A percentile compares a stretch with the other conserved stretches of the same genome.
phyloP scores from a whole-genome alignment of 352 stramenopile species.

The Thraustotheca clavata region DNA sequence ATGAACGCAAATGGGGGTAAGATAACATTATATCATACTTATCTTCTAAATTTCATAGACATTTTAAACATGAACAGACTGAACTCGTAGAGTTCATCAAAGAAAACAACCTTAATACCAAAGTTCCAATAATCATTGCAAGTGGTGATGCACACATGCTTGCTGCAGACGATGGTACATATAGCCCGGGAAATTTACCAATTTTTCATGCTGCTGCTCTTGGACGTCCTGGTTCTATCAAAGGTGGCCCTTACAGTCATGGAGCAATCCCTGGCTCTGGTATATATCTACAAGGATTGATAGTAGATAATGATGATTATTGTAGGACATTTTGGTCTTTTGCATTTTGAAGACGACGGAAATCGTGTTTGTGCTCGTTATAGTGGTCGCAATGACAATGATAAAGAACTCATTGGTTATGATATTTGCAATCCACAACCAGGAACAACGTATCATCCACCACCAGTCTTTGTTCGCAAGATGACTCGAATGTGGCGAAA shows the following conservation, averaged over 20 bases:
- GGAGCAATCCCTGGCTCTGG: slow-evolving; percentile 62
- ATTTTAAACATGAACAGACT: slow-evolving; percentile 70
- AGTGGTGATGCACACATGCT: slow-evolving; percentile 87
- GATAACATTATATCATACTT: neutral
- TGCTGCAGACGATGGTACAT: slow-evolving; percentile 65
- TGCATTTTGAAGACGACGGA: slow-evolving; percentile 73
- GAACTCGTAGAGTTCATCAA: slow-evolving; percentile 72
- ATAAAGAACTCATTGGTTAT: slow-evolving; percentile 57
- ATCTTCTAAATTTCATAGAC: neutral
- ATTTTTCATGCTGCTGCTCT: slow-evolving; percentile 75
- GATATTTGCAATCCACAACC: slow-evolving; percentile 62
- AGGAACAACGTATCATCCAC: slow-evolving; percentile 47
- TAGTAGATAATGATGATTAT: neutral
- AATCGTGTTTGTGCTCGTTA: slow-evolving; percentile 57
- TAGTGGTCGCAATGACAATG: slow-evolving; percentile 47
- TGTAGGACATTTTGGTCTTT: slow-evolving; percentile 56
- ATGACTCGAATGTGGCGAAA: slow-evolving; percentile 57
- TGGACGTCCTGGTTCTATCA: slow-evolving; percentile 68
- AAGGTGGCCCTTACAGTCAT: slow-evolving; percentile 83
- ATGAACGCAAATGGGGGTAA: slow-evolving; percentile 79
- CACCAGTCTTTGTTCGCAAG: slow-evolving; percentile 44
- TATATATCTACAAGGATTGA: neutral
- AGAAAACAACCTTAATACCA: slow-evolving; percentile 43
- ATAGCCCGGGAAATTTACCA: slow-evolving; percentile 67
- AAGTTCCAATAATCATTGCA: slow-evolving; percentile 61